Conservation (phyloP, 116 monocot genomes). For the Papilionanthe hybrid region DNA sequence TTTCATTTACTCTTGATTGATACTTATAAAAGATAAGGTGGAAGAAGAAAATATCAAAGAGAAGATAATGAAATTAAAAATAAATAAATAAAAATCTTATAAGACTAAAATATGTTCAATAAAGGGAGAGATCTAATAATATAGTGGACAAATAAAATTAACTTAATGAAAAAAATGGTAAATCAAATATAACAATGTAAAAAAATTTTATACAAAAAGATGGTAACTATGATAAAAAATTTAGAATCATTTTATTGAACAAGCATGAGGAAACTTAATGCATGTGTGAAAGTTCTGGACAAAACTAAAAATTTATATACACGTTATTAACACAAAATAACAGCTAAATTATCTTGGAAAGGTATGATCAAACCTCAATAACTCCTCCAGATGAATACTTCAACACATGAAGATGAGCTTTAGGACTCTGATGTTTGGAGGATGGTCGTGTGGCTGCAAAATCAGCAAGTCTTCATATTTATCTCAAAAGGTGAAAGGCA, state of each 20-base stretch:
- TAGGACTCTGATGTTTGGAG: slow-evolving; percentile 58
- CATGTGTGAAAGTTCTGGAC: background rate
- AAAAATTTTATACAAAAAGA: background rate
- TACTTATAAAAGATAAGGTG: background rate
- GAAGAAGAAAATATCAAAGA: background rate
- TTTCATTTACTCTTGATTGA: too few species aligned
- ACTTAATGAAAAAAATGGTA: background rate
- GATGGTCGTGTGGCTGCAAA: slow-evolving; percentile 53
- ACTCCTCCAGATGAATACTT: slow-evolving; percentile 90
- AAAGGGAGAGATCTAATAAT: background rate
- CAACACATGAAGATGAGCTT: slow-evolving; percentile 79
- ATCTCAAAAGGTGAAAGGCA: background rate
- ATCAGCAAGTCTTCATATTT: background rate
- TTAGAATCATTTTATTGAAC: background rate
- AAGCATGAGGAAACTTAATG: background rate
- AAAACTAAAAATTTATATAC: background rate
- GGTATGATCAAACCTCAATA: slow-evolving; percentile 66
- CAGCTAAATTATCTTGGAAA: background rate
- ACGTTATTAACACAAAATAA: slow-evolving; percentile 3
- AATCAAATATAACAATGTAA: background rate
- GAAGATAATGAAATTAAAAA: background rate
- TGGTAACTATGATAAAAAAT: background rate
- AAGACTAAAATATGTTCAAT: background rate
- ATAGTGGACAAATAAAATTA: too few species aligned
- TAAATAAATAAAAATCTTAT: background rate